Conservation (phyloP, 345 rosid genomes). For the Trapa bicornis region DNA sequence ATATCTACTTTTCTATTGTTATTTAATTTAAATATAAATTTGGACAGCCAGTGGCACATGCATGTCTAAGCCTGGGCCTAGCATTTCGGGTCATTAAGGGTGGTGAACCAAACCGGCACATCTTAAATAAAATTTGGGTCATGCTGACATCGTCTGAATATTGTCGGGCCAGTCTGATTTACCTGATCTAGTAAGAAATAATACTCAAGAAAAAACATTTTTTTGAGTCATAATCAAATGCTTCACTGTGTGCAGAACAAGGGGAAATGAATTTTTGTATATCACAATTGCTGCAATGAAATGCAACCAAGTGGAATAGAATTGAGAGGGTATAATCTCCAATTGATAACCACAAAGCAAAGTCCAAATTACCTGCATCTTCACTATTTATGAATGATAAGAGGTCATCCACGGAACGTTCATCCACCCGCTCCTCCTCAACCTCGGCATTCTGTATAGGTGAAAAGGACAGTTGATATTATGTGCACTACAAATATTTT, state of each 20-base stretch:
- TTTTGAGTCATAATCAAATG: not conserved
- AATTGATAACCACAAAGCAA: not conserved
- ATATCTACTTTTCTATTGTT: no score
- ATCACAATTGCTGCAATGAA: not conserved
- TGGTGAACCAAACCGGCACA: no score
- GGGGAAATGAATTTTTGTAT: not conserved
- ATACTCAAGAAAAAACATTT: not conserved
- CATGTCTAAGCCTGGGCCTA: no score
- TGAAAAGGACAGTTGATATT: slow-evolving; percentile 3
- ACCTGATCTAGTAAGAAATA: not conserved
- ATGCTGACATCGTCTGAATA: no score
- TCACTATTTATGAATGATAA: slow-evolving; percentile 67
- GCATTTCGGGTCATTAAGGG: no score
- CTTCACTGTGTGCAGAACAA: not conserved
- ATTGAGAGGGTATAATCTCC: no score
- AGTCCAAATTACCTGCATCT: slow-evolving; percentile 36
- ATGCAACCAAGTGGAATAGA: no score
- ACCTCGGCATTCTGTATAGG: slow-evolving; percentile 46
- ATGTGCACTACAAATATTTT: not conserved
- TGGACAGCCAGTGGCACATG: no score
- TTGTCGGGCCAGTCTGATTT: no score
- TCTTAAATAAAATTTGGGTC: no score
- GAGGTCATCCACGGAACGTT: slow-evolving; percentile 86
- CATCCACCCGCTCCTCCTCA: slow-evolving; percentile 63
- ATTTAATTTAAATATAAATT: no score